These are phyloP conservation scores for Talaromyces wortmannii DNA, from an alignment of 495 filamentous ascomycete species.

Conservation along the genomic window DNA sequence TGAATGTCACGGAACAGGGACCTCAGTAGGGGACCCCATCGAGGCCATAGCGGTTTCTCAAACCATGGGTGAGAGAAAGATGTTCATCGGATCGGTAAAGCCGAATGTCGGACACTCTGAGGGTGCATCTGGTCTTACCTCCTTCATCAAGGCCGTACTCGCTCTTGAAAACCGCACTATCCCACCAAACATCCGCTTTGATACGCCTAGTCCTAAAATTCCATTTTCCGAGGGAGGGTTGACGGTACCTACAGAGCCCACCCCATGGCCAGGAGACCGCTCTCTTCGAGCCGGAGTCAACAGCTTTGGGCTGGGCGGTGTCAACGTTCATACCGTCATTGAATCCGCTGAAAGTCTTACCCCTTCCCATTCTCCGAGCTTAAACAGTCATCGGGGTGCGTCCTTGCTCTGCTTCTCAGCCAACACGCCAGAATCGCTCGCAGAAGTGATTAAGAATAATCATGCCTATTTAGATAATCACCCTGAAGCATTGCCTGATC, in stretches of 20 bases:
- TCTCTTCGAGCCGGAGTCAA: conserved; percentile 21
- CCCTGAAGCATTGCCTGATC: not conserved
- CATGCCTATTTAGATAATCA: not conserved
- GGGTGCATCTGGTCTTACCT: conserved; percentile 24
- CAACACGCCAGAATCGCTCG: not conserved
- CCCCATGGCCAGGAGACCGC: conserved; percentile 9
- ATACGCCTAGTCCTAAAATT: conserved; percentile 20
- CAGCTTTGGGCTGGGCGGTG: conserved; percentile 24
- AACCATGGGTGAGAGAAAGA: conserved; percentile 23
- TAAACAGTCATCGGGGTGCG: not conserved
- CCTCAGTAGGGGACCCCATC: conserved; percentile 28
- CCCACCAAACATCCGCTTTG: conserved; percentile 25
- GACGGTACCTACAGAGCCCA: conserved; percentile 13
- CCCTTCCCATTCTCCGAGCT: not conserved
- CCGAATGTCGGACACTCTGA: conserved; percentile 33
- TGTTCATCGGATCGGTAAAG: conserved; percentile 24
- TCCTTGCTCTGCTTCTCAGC: conserved; percentile 7
- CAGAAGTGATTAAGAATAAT: not conserved
- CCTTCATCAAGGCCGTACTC: conserved; percentile 27
- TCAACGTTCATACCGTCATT: conserved; percentile 24
- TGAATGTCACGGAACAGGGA: conserved; percentile 18
- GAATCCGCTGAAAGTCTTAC: not conserved
- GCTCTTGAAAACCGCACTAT: conserved; percentile 24
- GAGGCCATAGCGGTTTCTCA: conserved; percentile 37
- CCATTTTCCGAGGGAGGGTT: not conserved